Conservation (phyloP, 345 rosid genomes). For the Viola odorata region DNA sequence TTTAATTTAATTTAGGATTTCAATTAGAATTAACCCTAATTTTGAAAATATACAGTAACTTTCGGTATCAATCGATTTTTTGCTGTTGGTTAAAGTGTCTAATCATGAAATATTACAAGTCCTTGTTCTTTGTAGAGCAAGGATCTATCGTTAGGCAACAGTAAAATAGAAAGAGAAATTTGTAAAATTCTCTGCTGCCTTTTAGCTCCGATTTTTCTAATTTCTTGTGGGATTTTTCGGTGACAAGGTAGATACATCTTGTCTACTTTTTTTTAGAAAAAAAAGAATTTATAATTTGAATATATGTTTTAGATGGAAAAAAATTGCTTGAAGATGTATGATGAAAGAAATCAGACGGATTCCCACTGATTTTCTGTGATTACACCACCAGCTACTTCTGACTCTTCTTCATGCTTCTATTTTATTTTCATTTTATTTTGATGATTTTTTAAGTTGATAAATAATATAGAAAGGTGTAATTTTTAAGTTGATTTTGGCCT, state of each 20-base stretch:
- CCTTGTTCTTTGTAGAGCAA: background rate
- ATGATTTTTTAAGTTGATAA: too few species aligned
- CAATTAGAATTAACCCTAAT: too few species aligned
- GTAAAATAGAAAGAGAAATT: background rate
- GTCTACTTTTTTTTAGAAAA: background rate
- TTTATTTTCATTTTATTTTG: background rate
- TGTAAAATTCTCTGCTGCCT: background rate
- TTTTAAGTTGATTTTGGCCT: background rate
- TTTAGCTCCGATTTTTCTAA: background rate
- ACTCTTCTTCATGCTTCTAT: background rate
- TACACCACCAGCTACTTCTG: background rate
- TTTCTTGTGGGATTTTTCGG: background rate
- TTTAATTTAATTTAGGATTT: too few species aligned
- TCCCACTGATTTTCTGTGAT: conserved; percentile 1
- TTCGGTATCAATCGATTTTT: too few species aligned
- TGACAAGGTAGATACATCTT: background rate
- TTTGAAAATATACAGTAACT: too few species aligned
- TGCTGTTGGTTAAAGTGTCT: too few species aligned
- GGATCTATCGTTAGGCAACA: background rate
- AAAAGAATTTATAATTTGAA: too few species aligned
- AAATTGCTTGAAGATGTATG: background rate
- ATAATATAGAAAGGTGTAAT: too few species aligned
- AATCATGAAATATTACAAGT: background rate
- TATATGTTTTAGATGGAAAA: background rate
- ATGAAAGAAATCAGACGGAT: conserved; percentile 2